Conservation (phyloP, 2,329 filamentous ascomycete genomes). For the Scedosporium minutisporum region DNA sequence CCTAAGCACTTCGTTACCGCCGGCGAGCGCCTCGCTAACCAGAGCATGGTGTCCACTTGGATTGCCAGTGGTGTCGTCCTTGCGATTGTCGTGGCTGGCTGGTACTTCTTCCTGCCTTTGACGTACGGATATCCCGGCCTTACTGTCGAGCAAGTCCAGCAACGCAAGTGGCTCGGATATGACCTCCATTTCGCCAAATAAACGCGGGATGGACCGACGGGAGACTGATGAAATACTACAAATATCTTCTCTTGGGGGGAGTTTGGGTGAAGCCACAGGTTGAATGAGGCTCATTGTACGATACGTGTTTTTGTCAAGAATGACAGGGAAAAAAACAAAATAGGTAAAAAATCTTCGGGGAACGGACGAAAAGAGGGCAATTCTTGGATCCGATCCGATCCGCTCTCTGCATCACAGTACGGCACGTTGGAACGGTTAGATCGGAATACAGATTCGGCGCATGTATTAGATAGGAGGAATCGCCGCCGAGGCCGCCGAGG, state of each 20-base stretch:
- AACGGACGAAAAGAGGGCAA: not conserved
- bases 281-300: not conserved
- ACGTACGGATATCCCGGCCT: constrained; percentile 93
- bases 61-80: constrained; percentile 65
- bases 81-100: constrained; percentile 59
- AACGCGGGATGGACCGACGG: constrained; percentile 11
- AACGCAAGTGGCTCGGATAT: constrained; percentile 92
- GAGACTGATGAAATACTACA: not conserved
- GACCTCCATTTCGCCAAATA: constrained; percentile 99
- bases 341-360: not conserved
- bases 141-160: constrained; percentile 63
- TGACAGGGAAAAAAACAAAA: not conserved
- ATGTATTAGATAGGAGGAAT: not conserved
- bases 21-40: constrained; percentile 67
- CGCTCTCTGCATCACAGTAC: not conserved
- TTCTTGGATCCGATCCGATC: not conserved
- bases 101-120: constrained; percentile 88
- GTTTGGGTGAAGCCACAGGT: no score
- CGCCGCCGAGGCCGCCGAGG: not conserved
- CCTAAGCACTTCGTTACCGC: constrained; percentile 61
- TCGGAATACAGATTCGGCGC: not conserved
- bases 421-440: not conserved
- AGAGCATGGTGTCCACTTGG: constrained; percentile 73
- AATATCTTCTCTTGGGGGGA: not conserved
- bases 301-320: not conserved